Evolutionary conservation across 139 green algal genomes (phyloP).

Genomic region (Coelastrella sp.): DNA sequence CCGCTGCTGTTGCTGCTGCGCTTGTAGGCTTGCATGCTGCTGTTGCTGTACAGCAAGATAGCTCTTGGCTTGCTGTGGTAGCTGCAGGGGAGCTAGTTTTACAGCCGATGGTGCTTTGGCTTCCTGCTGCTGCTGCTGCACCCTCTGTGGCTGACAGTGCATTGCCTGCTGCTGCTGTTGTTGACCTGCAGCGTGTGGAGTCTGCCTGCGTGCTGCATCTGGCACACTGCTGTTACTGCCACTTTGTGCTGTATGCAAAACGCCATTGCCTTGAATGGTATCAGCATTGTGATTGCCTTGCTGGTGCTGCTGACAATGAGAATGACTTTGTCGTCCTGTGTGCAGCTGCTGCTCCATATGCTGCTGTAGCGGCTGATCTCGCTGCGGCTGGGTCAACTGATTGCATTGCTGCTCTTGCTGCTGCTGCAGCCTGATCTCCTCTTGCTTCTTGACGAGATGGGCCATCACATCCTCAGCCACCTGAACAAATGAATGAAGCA

Average conservation of each 20-base stretch:
- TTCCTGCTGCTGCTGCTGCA: slow-evolving; percentile 24
- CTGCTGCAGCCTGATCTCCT: slow-evolving; percentile 31
- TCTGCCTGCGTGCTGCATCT: not conserved
- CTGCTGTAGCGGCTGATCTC: not conserved
- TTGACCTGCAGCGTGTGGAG: not conserved
- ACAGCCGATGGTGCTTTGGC: not conserved
- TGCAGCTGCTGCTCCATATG: slow-evolving; percentile 27
- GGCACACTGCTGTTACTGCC: not conserved
- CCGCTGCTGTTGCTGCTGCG: slow-evolving; percentile 12
- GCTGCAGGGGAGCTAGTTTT: not conserved
- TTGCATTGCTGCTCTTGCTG: slow-evolving; percentile 19
- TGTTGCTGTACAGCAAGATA: not conserved
- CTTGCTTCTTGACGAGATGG: not conserved
- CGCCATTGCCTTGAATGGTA: not conserved
- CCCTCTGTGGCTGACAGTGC: not conserved
- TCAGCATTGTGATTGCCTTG: not conserved
- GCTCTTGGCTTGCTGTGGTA: not conserved
- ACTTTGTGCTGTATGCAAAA: not conserved
- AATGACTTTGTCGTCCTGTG: not conserved
- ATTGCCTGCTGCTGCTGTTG: not conserved
- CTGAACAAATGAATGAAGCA: not conserved
- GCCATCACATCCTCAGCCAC: slow-evolving; percentile 8
- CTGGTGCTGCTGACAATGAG: not conserved
- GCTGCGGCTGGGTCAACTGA: not conserved
- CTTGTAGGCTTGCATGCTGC: not conserved